A percentile compares a stretch with the other conserved stretches of the same genome.
Evolutionary conservation across 116 monocot species (phyloP).

Genomic region (Phalaenopsis hybrid): DNA sequence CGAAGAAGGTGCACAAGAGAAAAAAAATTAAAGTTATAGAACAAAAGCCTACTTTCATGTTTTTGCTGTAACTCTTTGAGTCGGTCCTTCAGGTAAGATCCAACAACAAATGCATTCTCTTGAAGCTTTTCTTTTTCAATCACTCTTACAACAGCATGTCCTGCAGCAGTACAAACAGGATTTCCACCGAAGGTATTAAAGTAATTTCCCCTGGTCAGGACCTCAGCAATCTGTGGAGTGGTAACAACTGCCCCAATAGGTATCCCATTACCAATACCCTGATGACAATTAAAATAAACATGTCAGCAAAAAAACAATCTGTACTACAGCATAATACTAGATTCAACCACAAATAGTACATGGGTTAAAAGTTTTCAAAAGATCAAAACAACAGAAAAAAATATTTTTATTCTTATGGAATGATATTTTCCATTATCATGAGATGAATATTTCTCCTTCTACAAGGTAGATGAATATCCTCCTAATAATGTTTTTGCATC

Average conservation of each 20-base stretch:
- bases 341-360: background rate
- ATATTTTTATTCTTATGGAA: background rate
- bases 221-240: conserved; percentile 80
- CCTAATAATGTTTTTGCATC: background rate
- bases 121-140: conserved; percentile 84
- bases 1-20: background rate
- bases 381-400: background rate
- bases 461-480: background rate
- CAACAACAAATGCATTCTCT: conserved; percentile 72
- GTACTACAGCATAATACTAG: background rate
- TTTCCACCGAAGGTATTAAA: conserved; percentile 97
- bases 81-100: conserved; percentile 69
- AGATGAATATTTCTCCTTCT: background rate
- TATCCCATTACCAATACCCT: conserved; percentile 97
- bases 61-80: conserved; percentile 64
- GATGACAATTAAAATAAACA: conserved; percentile 2
- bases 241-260: conserved; percentile 91
- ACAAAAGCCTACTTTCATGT: conserved; percentile 53
- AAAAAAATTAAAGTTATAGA: background rate
- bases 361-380: background rate
- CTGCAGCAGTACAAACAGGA: conserved; percentile 79
- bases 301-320: background rate
- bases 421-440: background rate
- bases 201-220: conserved; percentile 75
- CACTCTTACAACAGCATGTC: conserved; percentile 78